Percentiles rank a stretch among this genome's conserved stretches.
Conservation (phyloP, 192 early-diverging fungal species). For the Coemansia sp. region DNA sequence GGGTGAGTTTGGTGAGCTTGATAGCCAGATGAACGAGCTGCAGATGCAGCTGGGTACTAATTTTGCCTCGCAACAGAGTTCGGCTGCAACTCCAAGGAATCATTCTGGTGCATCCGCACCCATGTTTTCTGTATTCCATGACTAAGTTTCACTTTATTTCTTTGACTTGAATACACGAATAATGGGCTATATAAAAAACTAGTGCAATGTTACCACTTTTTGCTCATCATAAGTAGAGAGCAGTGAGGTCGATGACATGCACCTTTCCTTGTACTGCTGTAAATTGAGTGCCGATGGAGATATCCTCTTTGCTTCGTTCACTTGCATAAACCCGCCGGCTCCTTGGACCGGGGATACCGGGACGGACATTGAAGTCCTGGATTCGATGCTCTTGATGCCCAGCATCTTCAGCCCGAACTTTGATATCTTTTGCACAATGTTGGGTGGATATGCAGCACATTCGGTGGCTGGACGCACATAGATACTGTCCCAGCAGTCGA, state of each 20-base stretch:
- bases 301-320: constrained; percentile 1
- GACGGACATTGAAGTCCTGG: not conserved
- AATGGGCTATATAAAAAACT: not conserved
- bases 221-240: not conserved
- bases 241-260: not conserved
- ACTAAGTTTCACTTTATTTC: not conserved
- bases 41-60: constrained; percentile 33
- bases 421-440: not conserved
- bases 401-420: constrained; percentile 1
- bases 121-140: constrained; percentile 14
- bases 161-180: not conserved
- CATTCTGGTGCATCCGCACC: not conserved
- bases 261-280: not conserved
- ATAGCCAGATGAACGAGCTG: constrained; percentile 46
- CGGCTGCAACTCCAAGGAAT: not conserved
- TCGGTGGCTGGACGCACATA: constrained; percentile 5
- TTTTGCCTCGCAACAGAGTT: constrained; percentile 2
- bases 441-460: not conserved
- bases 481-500: constrained; percentile 31
- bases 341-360: not conserved
- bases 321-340: not conserved
- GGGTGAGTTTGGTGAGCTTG: constrained; percentile 43
- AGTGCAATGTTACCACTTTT: too few relatives aligned
- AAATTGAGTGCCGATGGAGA: constrained; percentile 4
- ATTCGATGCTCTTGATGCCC: not conserved